phyloP scores from a whole-genome alignment of 352 stramenopile species.

The Phytophthora cactorum region DNA sequence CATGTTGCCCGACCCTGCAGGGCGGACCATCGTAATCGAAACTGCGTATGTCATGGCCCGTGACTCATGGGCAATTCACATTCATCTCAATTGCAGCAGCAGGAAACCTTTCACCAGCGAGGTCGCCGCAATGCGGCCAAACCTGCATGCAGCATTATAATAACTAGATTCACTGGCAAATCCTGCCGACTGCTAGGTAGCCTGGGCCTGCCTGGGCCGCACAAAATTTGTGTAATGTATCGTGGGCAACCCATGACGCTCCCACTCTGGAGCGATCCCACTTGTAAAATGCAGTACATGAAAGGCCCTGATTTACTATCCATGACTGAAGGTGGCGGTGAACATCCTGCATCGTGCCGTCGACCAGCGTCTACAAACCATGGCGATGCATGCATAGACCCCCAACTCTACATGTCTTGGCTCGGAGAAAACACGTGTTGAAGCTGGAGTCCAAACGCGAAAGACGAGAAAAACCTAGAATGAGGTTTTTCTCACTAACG shows the following conservation, averaged over 20 bases:
- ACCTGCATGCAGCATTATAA: no score
- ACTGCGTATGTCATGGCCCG: neutral
- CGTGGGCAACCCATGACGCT: neutral
- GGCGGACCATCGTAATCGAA: constrained; percentile 28
- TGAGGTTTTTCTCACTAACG: constrained; percentile 22
- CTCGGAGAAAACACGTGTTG: constrained; percentile 22
- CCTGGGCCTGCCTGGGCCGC: no score
- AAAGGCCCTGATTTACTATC: neutral
- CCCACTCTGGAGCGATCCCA: constrained; percentile 11
- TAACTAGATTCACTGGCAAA: neutral
- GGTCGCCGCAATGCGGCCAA: no score
- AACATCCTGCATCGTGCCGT: neutral
- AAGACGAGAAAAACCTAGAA: constrained; percentile 22
- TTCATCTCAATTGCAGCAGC: no score
- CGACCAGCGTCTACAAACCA: no score
- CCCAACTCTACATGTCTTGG: constrained; percentile 9
- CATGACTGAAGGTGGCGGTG: neutral
- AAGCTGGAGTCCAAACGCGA: constrained; percentile 24
- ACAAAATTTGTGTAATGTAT: neutral
- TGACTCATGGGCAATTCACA: no score
- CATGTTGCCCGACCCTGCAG: constrained; percentile 9
- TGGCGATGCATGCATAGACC: neutral
- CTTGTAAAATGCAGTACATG: neutral
- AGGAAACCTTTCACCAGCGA: no score
- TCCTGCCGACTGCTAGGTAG: neutral